A percentile compares a stretch with the other conserved stretches of the same genome.
Evolutionary conservation across 495 filamentous ascomycete species (phyloP).

Genomic region (Aspergillus biplanus): DNA sequence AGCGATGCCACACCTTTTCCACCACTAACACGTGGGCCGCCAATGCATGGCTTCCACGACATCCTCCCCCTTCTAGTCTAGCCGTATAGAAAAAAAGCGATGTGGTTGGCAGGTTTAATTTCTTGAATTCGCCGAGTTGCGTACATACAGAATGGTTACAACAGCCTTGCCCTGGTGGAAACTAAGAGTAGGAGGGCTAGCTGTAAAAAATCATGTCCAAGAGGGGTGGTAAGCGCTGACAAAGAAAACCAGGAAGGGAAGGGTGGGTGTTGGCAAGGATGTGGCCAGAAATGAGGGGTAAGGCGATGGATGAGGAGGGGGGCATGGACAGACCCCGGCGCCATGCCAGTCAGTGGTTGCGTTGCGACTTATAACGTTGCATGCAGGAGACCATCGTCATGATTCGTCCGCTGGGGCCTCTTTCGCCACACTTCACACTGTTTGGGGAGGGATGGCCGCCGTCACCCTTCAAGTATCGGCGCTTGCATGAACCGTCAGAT

Average conservation of each 20-base stretch:
- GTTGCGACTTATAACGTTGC: constrained; percentile 4
- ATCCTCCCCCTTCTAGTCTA: too few species aligned
- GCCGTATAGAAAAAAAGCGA: too few species aligned
- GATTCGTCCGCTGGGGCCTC: background rate
- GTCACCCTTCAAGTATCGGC: background rate
- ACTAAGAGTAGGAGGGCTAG: too few species aligned
- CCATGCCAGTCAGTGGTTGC: background rate
- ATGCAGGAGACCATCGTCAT: constrained; percentile 1
- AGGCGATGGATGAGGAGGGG: background rate
- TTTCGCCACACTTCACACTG: background rate
- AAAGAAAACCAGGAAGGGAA: background rate
- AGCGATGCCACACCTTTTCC: too few species aligned
- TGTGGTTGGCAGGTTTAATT: too few species aligned
- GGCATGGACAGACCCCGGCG: background rate
- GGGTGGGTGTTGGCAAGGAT: background rate
- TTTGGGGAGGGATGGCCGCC: background rate
- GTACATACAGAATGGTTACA: too few species aligned
- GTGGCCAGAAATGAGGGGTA: background rate
- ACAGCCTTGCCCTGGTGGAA: too few species aligned
- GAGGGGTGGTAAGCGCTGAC: too few species aligned
- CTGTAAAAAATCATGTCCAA: too few species aligned
- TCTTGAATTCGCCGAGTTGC: too few species aligned
- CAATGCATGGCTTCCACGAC: too few species aligned
- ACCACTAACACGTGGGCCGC: too few species aligned
- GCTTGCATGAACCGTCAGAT: constrained; percentile 5